phyloP scores from a whole-genome alignment of 345 rosid genomes.

The Eucalyptus decipiens region DNA sequence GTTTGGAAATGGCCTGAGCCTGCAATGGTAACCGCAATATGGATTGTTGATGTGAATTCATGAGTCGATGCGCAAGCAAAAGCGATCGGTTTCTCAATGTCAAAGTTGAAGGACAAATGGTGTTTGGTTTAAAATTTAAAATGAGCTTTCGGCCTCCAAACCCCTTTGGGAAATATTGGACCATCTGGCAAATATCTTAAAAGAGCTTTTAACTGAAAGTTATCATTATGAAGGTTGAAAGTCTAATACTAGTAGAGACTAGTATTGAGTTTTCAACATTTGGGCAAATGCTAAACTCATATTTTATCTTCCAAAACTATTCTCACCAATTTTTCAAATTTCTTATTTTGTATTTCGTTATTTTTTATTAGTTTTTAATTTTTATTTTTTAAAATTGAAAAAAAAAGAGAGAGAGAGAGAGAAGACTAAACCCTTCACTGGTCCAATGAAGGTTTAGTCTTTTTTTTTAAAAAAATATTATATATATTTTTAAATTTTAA shows the following conservation, averaged over 20 bases:
- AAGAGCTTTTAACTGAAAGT: accelerated
- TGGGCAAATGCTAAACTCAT: accelerated
- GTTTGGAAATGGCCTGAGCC: too few species aligned
- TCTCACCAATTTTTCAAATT: too few species aligned
- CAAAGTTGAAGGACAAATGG: accelerated
- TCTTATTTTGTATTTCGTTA: accelerated
- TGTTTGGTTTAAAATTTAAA: accelerated
- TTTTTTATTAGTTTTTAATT: too few species aligned
- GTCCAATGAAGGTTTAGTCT: accelerated
- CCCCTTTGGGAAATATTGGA: accelerated
- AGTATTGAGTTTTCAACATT: accelerated
- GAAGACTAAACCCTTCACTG: accelerated
- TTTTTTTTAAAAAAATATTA: too few species aligned
- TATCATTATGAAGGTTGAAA: accelerated
- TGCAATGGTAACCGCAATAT: too few species aligned
- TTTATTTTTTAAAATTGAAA: too few species aligned
- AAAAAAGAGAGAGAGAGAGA: too few species aligned
- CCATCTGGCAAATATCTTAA: too few species aligned
- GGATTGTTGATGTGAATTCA: too few species aligned
- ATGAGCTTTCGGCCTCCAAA: accelerated
- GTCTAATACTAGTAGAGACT: accelerated
- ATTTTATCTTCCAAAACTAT: accelerated
- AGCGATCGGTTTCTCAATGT: accelerated
- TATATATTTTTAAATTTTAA: too few species aligned
- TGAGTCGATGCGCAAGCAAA: background rate